A percentile compares a stretch with the other conserved stretches of the same genome.
Conservation (phyloP, 225 moss, liverwort and hornwort genomes). For the Straminergon stramineum region DNA sequence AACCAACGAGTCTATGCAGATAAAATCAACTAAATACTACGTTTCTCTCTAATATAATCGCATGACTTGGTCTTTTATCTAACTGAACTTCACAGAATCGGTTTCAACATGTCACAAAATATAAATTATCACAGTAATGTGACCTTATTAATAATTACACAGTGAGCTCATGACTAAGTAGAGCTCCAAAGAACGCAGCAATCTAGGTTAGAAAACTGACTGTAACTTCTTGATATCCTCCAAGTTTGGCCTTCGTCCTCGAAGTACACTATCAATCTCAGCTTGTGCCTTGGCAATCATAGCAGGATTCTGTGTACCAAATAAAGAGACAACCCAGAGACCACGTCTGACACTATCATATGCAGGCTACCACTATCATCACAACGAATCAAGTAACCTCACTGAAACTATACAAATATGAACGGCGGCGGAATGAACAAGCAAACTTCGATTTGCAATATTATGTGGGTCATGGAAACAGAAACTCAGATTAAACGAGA, state of each 20-base stretch:
- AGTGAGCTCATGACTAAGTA: not conserved
- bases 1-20: not conserved
- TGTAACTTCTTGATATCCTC: conserved; percentile 74
- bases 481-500: not conserved
- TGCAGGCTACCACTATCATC: not conserved
- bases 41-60: not conserved
- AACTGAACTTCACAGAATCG: not conserved
- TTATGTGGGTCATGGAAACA: not conserved
- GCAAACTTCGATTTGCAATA: not conserved
- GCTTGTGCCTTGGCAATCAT: conserved; percentile 79
- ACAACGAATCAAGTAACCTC: not conserved
- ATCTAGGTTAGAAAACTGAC: conserved; percentile 30
- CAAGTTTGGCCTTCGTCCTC: conserved; percentile 60
- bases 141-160: not conserved
- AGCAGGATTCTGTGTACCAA: conserved; percentile 62
- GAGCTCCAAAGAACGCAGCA: not conserved
- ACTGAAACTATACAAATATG: not conserved
- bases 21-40: not conserved
- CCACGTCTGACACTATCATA: not conserved
- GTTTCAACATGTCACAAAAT: not conserved
- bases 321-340: not conserved
- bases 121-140: not conserved
- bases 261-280: conserved; percentile 85
- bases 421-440: not conserved
- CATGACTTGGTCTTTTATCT: not conserved